These are phyloP conservation scores for Exophiala oligosperma DNA, from an alignment of 2,329 filamentous ascomycete species.

Conservation along the genomic window DNA sequence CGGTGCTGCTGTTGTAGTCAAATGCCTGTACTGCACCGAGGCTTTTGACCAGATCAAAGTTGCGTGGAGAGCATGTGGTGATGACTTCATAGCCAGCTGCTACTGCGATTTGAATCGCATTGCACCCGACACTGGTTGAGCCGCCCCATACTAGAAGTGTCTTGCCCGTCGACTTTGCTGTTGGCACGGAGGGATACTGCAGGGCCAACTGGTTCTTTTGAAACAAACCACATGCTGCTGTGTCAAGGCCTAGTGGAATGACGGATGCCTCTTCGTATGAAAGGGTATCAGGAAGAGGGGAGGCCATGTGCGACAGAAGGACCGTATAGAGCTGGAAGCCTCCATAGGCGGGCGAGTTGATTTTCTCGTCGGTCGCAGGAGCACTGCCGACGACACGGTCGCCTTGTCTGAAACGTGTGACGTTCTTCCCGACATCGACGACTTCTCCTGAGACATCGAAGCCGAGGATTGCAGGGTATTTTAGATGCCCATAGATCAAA, in stretches of 20 bases:
- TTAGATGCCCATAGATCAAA: constrained; percentile 30
- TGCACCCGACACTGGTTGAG: constrained; percentile 43
- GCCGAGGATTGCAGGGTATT: constrained; percentile 42
- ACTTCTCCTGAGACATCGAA: constrained; percentile 49
- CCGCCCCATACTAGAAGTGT: constrained; percentile 44
- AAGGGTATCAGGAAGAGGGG: constrained; percentile 34
- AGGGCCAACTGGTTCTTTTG: constrained; percentile 26
- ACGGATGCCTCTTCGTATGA: constrained; percentile 37
- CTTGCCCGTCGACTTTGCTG: constrained; percentile 1
- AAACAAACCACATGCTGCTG: constrained; percentile 37
- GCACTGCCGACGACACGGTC: constrained; percentile 43
- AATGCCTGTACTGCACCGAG: constrained; percentile 40
- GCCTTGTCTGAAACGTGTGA: constrained; percentile 46
- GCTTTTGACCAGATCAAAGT: constrained; percentile 32
- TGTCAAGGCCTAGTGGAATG: constrained; percentile 37
- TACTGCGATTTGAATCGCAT: constrained; percentile 43
- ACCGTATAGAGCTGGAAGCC: constrained; percentile 33
- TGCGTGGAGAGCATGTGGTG: constrained; percentile 35
- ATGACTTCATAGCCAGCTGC: constrained; percentile 40
- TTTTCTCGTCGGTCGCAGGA: constrained; percentile 19
- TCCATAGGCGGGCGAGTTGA: constrained; percentile 41
- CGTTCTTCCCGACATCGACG: constrained; percentile 46
- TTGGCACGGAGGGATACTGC: constrained; percentile 23
- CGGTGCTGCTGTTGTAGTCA: constrained; percentile 37
- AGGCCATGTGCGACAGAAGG: constrained; percentile 22